phyloP scores from a whole-genome alignment of 352 stramenopile genomes.

The Phytophthora ramorum region DNA sequence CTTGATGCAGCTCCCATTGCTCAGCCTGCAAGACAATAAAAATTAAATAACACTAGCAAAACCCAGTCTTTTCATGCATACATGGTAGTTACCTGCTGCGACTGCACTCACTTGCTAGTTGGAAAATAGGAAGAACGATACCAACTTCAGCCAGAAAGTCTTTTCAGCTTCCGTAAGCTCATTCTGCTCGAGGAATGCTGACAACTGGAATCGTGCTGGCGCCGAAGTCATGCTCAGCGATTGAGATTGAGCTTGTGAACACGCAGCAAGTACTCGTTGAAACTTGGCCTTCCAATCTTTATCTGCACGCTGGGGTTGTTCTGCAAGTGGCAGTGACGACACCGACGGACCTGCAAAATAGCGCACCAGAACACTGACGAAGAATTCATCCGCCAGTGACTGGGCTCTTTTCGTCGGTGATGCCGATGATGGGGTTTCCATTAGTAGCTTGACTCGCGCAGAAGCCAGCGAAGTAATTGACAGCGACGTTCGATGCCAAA shows the following conservation, averaged over 20 bases:
- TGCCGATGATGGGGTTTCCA: conserved; percentile 7
- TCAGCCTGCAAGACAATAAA: conserved; percentile 38
- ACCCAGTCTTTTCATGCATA: conserved; percentile 14
- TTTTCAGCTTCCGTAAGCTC: conserved; percentile 45
- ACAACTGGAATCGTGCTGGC: conserved; percentile 36
- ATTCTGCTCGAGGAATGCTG: conserved; percentile 40
- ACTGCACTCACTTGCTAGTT: conserved; percentile 5
- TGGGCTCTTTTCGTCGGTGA: not conserved
- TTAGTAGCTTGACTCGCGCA: conserved; percentile 43
- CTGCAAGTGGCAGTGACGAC: conserved; percentile 12
- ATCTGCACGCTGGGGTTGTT: conserved; percentile 11
- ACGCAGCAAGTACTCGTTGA: conserved; percentile 35
- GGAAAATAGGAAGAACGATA: conserved; percentile 71
- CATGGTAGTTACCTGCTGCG: not conserved
- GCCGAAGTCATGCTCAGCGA: not conserved
- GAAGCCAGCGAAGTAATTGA: conserved; percentile 46
- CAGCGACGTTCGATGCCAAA: conserved; percentile 45
- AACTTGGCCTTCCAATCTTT: conserved; percentile 49
- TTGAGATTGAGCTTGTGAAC: conserved; percentile 17
- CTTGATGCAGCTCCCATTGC: conserved; percentile 7
- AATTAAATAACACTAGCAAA: conserved; percentile 48
- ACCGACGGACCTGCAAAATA: conserved; percentile 45
- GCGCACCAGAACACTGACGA: conserved; percentile 32
- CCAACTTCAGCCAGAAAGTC: conserved; percentile 62
- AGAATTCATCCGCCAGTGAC: conserved; percentile 25